Evolutionary conservation across 169 alveolate genomes (phyloP).

Genomic region (Plasmodium vivax): DNA sequence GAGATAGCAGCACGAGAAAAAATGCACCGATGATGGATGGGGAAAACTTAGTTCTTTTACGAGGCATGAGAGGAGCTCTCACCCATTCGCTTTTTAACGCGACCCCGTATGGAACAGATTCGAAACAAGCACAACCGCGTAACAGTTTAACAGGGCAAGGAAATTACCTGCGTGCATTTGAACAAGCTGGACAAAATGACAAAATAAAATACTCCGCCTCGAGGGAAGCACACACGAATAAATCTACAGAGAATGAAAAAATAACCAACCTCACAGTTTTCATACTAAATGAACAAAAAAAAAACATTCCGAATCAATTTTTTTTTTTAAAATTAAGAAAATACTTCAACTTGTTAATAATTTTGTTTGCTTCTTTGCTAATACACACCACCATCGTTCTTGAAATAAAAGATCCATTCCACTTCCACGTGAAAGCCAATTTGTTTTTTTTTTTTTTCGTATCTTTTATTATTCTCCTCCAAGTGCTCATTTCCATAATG

Average conservation of each 20-base stretch:
- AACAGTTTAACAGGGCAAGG: background rate
- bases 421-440: constrained; percentile 16
- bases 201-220: background rate
- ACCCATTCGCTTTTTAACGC: background rate
- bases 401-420: constrained; percentile 45
- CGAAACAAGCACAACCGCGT: background rate
- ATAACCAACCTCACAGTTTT: constrained; percentile 22
- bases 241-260: constrained; percentile 1
- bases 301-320: constrained; percentile 14
- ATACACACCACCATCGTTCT: constrained; percentile 12
- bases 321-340: constrained; percentile 52
- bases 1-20: background rate
- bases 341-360: constrained; percentile 16
- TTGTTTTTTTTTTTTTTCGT: constrained; percentile 20
- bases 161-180: background rate
- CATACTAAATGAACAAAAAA: constrained; percentile 32
- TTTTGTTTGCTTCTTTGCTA: constrained; percentile 7
- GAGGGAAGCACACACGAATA: background rate
- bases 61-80: background rate
- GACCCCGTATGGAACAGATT: background rate
- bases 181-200: constrained; percentile 4
- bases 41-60: background rate
- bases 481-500: constrained; percentile 32
- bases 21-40: background rate
- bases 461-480: constrained; percentile 19